Evolutionary conservation across 371 early-diverging fungal genomes (phyloP).

Genomic region (Coemansia sp.): DNA sequence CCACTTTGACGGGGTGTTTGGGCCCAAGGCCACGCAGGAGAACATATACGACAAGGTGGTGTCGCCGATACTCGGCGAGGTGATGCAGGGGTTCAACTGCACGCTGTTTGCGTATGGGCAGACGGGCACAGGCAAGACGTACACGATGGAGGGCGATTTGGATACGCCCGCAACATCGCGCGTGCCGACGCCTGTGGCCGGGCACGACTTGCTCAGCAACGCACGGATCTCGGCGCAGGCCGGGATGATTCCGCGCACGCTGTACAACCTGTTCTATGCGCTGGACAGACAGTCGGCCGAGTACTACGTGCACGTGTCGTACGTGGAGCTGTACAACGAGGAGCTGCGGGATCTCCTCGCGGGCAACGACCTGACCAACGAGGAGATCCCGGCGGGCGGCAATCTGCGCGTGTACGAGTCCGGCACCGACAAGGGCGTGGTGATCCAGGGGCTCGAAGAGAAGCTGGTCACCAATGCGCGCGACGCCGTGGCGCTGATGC

Average conservation of each 20-base stretch:
- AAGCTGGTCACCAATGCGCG: slow-evolving; percentile 63
- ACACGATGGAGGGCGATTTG: slow-evolving; percentile 85
- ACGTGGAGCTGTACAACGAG: slow-evolving; percentile 99
- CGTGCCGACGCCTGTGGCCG: slow-evolving; percentile 7
- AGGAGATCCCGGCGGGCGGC: slow-evolving; percentile 24
- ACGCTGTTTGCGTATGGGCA: slow-evolving; percentile 96
- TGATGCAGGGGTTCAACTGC: slow-evolving; percentile 81
- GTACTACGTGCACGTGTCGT: slow-evolving; percentile 78
- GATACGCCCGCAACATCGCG: slow-evolving; percentile 16
- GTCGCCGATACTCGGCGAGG: slow-evolving; percentile 81
- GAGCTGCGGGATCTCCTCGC: slow-evolving; percentile 89
- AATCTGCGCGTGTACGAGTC: slow-evolving; percentile 75
- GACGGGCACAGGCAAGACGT: slow-evolving; percentile 92
- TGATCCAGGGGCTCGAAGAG: slow-evolving; percentile 83
- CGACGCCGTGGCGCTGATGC: slow-evolving; percentile 75
- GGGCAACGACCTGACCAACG: slow-evolving; percentile 16
- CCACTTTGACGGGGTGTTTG: slow-evolving; percentile 92
- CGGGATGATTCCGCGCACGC: slow-evolving; percentile 91
- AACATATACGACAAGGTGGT: slow-evolving; percentile 82
- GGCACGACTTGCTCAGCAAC: slow-evolving; percentile 8
- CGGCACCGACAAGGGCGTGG: slow-evolving; percentile 62
- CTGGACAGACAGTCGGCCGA: slow-evolving; percentile 61
- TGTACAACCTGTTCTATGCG: slow-evolving; percentile 78
- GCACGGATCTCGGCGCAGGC: slow-evolving; percentile 49
- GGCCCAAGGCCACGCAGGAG: slow-evolving; percentile 77